Conservation (phyloP, 2,329 filamentous ascomycete genomes). For the Chaetothyriales sp. region DNA sequence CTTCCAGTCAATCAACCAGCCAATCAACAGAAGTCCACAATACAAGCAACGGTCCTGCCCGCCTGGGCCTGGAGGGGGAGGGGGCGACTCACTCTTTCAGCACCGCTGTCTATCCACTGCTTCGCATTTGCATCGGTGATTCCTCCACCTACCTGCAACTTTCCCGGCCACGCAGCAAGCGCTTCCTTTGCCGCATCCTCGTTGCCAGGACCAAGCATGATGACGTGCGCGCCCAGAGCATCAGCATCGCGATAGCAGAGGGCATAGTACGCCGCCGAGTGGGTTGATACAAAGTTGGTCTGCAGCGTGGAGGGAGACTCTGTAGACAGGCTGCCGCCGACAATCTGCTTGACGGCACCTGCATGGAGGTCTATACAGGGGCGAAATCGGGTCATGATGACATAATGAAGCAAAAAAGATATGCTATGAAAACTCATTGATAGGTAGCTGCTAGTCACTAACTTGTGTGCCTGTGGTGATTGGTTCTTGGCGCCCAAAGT, state of each 20-base stretch:
- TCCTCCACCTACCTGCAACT: conserved; percentile 84
- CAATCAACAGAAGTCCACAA: too few species aligned
- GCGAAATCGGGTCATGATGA: conserved; percentile 73
- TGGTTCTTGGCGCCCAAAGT: too few species aligned
- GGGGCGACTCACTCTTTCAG: conserved; percentile 58
- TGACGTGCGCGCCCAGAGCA: conserved; percentile 75
- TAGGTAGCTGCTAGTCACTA: too few species aligned
- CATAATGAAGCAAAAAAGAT: conserved; percentile 14
- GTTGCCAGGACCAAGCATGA: conserved; percentile 89
- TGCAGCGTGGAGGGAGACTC: conserved; percentile 47
- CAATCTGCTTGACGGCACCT: conserved; percentile 97
- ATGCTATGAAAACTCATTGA: too few species aligned
- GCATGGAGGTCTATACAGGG: conserved; percentile 96
- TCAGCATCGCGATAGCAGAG: conserved; percentile 62
- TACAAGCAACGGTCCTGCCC: neutral
- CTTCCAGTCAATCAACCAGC: neutral
- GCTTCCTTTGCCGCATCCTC: conserved; percentile 66
- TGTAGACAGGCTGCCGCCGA: conserved; percentile 77
- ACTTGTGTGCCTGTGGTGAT: too few species aligned
- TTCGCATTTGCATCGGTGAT: conserved; percentile 74
- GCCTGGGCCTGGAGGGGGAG: too few species aligned
- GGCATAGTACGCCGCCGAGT: conserved; percentile 70
- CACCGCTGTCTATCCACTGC: conserved; percentile 76
- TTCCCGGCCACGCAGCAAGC: conserved; percentile 61
- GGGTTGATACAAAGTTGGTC: conserved; percentile 83